Percentiles rank a stretch among this genome's conserved stretches.
Evolutionary conservation across 768 basidiomycete genomes (phyloP).

Genomic region (Tephrocybe sp.): DNA sequence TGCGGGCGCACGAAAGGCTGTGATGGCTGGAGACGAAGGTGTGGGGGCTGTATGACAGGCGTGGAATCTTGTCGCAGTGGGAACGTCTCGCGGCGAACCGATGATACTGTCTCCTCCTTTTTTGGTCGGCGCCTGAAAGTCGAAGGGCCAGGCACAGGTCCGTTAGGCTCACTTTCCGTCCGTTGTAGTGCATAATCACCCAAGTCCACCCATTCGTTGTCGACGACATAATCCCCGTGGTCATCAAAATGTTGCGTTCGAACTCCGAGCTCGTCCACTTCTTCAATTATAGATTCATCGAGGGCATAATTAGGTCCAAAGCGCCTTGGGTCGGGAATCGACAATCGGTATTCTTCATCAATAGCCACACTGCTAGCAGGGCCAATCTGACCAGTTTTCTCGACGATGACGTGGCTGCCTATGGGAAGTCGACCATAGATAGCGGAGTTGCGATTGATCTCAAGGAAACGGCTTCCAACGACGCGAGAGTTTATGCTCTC

Average conservation of each 20-base stretch:
- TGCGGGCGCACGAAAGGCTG: slow-evolving; percentile 77
- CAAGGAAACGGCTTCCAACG: slow-evolving; percentile 70
- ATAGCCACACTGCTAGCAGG: slow-evolving; percentile 28
- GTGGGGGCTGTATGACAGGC: slow-evolving; percentile 55
- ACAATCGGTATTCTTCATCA: slow-evolving; percentile 34
- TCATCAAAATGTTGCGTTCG: slow-evolving; percentile 22
- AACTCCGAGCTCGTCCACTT: slow-evolving; percentile 39
- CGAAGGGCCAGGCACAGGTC: slow-evolving; percentile 36
- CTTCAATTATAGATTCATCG: slow-evolving; percentile 29
- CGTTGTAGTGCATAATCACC: slow-evolving; percentile 43
- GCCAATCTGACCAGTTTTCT: slow-evolving; percentile 49
- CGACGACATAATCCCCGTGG: slow-evolving; percentile 24
- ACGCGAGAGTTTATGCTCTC: slow-evolving; percentile 64
- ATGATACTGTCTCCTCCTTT: slow-evolving; percentile 32
- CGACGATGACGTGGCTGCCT: slow-evolving; percentile 56
- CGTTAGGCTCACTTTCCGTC: slow-evolving; percentile 37
- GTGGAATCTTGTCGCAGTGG: slow-evolving; percentile 49
- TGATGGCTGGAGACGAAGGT: slow-evolving; percentile 64
- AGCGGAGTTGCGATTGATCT: slow-evolving; percentile 62
- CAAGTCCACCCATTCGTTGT: slow-evolving; percentile 64
- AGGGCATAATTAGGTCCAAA: slow-evolving; percentile 56
- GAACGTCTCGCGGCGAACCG: slow-evolving; percentile 59
- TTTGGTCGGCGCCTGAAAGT: slow-evolving; percentile 36
- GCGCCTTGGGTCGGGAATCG: slow-evolving; percentile 52
- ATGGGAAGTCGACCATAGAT: slow-evolving; percentile 59